A percentile compares a stretch with the other conserved stretches of the same genome.
These are phyloP conservation scores for Nicotiana paniculata DNA, from an alignment of 257 asterid genomes.

Conservation along the genomic window DNA sequence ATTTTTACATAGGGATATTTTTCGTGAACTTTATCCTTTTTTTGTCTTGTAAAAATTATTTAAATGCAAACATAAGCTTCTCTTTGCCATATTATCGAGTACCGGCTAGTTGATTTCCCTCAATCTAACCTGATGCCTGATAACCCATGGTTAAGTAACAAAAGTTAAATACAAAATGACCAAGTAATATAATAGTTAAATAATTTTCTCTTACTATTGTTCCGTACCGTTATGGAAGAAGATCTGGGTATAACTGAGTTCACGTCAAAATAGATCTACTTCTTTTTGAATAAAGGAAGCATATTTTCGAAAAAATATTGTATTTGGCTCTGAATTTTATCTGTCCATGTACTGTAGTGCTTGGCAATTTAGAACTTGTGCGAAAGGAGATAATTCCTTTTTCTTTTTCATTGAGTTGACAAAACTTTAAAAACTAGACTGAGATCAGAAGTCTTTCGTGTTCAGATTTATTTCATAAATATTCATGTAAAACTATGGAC, in stretches of 20 bases:
- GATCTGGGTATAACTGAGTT: not conserved
- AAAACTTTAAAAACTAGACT: not conserved
- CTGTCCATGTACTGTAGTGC: not conserved
- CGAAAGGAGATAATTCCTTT: not conserved
- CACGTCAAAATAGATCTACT: not conserved
- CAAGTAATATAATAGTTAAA: not conserved
- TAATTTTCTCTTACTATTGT: not conserved
- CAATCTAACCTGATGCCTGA: too few relatives aligned
- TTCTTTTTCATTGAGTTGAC: not conserved
- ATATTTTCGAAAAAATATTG: not conserved
- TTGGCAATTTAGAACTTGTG: not conserved
- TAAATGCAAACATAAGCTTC: too few relatives aligned
- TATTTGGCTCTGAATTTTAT: not conserved
- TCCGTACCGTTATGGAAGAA: too few relatives aligned
- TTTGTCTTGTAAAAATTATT: too few relatives aligned
- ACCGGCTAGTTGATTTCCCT: too few relatives aligned
- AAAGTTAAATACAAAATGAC: not conserved
- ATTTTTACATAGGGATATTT: too few relatives aligned
- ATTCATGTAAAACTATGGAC: too few relatives aligned
- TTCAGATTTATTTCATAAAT: not conserved
- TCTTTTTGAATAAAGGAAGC: not conserved
- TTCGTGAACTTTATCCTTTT: too few relatives aligned
- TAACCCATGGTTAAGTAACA: not conserved
- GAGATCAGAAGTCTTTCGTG: not conserved
- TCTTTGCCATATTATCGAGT: too few relatives aligned